Evolutionary conservation across 1,284 basidiomycete genomes (phyloP).

Genomic region (Apiotrichum porosum): DNA sequence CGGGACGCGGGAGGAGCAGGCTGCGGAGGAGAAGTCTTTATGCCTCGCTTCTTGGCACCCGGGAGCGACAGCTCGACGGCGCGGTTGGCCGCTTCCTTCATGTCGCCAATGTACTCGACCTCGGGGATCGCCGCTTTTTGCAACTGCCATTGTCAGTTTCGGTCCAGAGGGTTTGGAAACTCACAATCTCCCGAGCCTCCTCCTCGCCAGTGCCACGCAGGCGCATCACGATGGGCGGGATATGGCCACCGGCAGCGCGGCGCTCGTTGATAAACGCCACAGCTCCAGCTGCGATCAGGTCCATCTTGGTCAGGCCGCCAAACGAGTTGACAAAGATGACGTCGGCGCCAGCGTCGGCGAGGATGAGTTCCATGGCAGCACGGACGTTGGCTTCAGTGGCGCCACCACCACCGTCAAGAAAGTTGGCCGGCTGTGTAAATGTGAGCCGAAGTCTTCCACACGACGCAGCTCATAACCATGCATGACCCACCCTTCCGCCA

Average conservation of each 20-base stretch:
- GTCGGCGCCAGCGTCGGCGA: constrained; percentile 19
- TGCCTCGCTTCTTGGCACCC: neutral
- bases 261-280: constrained; percentile 6
- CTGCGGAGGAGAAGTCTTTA: neutral
- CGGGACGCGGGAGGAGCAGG: neutral
- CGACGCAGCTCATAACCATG: too few relatives aligned
- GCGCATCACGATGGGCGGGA: constrained; percentile 16
- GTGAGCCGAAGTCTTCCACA: neutral
- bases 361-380: constrained; percentile 20
- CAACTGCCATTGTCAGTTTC: neutral
- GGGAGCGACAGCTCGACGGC: constrained; percentile 11
- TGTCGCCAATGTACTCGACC: constrained; percentile 17
- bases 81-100: constrained; percentile 15
- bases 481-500: constrained; percentile 9
- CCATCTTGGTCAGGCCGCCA: constrained; percentile 26
- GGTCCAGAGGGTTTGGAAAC: neutral
- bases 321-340: constrained; percentile 30
- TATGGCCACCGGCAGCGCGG: constrained; percentile 6
- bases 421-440: constrained; percentile 19
- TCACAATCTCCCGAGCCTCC: constrained; percentile 19
- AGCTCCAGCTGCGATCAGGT: constrained; percentile 19
- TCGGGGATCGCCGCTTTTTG: constrained; percentile 5
- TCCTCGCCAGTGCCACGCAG: constrained; percentile 25
- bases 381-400: constrained; percentile 24
- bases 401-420: constrained; percentile 32